phyloP scores from a whole-genome alignment of 768 basidiomycete genomes.

The Tulasnella sp. region DNA sequence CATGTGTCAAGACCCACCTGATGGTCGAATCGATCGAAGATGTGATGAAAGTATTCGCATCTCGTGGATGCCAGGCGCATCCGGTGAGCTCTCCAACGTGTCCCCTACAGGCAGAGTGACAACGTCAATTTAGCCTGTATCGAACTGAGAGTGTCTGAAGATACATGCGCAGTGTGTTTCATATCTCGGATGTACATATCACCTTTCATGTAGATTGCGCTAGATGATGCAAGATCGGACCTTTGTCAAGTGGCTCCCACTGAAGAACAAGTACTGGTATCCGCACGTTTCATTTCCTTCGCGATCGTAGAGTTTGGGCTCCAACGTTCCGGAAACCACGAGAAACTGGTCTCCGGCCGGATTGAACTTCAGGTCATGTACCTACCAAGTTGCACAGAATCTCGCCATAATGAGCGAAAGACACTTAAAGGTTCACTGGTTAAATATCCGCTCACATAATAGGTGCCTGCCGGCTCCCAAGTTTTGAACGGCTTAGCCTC shows the following conservation, averaged over 20 bases:
- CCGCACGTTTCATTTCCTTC: constrained; percentile 86
- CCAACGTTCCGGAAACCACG: constrained; percentile 75
- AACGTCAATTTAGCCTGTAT: constrained; percentile 14
- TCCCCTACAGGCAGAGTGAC: constrained; percentile 67
- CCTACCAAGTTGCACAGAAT: constrained; percentile 36
- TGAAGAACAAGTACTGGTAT: constrained; percentile 25
- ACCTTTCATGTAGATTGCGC: constrained; percentile 59
- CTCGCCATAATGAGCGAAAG: not conserved
- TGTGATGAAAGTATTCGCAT: constrained; percentile 76
- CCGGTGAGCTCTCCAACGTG: constrained; percentile 86
- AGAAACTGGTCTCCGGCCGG: constrained; percentile 78
- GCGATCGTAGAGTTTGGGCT: constrained; percentile 80
- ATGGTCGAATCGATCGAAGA: constrained; percentile 94
- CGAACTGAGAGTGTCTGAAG: constrained; percentile 11
- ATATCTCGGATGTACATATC: constrained; percentile 98
- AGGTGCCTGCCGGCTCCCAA: constrained; percentile 90
- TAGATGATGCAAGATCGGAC: constrained; percentile 16
- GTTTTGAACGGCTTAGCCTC: constrained; percentile 79
- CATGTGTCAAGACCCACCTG: constrained; percentile 38
- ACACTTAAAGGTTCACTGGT: too few relatives aligned
- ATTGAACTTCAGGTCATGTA: constrained; percentile 85
- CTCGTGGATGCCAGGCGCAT: constrained; percentile 90
- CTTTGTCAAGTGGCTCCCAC: constrained; percentile 8
- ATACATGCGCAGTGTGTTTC: constrained; percentile 88
- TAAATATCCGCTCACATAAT: constrained; percentile 48